Evolutionary conservation across 441 rosid species (phyloP), one percentile per base, ranked within the genome.

Genomic region (Syzygium syzygioides): DNA sequence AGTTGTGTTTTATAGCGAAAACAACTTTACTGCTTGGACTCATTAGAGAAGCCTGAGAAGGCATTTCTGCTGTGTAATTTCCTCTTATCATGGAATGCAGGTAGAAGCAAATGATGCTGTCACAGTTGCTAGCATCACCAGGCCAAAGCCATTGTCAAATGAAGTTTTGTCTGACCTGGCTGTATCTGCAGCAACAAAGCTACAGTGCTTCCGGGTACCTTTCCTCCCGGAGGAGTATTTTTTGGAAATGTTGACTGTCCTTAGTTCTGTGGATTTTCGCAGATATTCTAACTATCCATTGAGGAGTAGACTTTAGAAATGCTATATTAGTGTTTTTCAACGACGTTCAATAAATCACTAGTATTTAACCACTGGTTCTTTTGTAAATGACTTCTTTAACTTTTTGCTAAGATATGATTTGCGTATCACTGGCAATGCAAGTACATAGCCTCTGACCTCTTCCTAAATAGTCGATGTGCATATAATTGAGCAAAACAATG

Each of bases 91-190:
- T 91, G 79, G 41, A 11, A 59, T 76, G 45, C 90, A 97, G 99
- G 98, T 97, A 85, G 98, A 95, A 92, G 95, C 95, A 30, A 97
- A 98, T 91, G 98, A 95, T 91, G 96, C 95, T 84, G 99, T 97
- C n/a, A 91, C 97, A 9, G 98, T 97, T 86, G 96, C 98, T 90
- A 91, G 96, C 89, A 94, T 95, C 95, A 95, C 95, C 86, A 95
- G 96, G 92, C 99, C 99, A 85, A 98, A 95, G 94, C 94, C 90
- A 60, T 91, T 94, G 86, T 96, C 96, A 26, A 92, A 90, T 92
- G 99, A 98, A 92, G 79, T 90, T 87, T 94, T 95, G 89, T 94
- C 98, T 45, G 99, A 97, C 90, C 95, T 94, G 86, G 94, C 98
- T 89, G 98, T 97, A 59, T 98, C 94, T 91, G 93, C 98, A 50